Evolutionary conservation across 192 early-diverging fungal genomes (phyloP).

Genomic region (Coemansia sp.): DNA sequence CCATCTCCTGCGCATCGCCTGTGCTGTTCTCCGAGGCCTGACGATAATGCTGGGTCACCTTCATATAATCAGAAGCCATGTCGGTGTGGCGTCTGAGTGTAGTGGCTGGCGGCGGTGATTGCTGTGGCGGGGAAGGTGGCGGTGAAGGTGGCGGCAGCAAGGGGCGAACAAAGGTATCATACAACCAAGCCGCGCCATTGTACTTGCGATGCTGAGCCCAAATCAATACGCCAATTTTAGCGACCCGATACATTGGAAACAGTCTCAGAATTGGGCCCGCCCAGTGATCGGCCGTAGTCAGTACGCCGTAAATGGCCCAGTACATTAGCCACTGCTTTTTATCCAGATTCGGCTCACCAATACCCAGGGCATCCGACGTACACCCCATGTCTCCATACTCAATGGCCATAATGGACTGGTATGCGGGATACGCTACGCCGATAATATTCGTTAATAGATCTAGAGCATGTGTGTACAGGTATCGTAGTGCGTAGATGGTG

Average conservation of each 20-base stretch:
- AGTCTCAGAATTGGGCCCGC: conserved; percentile 43
- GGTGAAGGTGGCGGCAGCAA: conserved; percentile 37
- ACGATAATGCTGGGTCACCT: background rate
- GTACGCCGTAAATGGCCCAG: conserved; percentile 47
- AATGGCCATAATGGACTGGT: conserved; percentile 53
- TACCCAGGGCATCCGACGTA: conserved; percentile 29
- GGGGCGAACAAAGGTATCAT: conserved; percentile 44
- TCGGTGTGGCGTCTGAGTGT: conserved; percentile 1
- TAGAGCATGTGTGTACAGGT: conserved; percentile 41
- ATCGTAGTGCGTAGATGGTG: conserved; percentile 38
- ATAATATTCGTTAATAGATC: conserved; percentile 49
- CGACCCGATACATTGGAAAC: conserved; percentile 49
- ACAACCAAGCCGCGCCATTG: conserved; percentile 51
- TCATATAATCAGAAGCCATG: background rate
- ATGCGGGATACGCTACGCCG: conserved; percentile 48
- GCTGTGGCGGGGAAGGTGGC: background rate
- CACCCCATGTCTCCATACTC: conserved; percentile 27
- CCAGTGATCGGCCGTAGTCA: conserved; percentile 53
- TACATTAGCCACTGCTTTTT: conserved; percentile 56
- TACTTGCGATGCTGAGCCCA: conserved; percentile 53
- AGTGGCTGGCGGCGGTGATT: background rate
- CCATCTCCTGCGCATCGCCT: background rate
- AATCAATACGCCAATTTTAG: conserved; percentile 42
- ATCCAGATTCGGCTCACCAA: conserved; percentile 31
- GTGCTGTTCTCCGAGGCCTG: background rate